Evolutionary conservation across 2,329 filamentous ascomycete genomes (phyloP), one percentile per base, ranked within the genome.

Genomic region (Lasiodiplodia gonubiensis): DNA sequence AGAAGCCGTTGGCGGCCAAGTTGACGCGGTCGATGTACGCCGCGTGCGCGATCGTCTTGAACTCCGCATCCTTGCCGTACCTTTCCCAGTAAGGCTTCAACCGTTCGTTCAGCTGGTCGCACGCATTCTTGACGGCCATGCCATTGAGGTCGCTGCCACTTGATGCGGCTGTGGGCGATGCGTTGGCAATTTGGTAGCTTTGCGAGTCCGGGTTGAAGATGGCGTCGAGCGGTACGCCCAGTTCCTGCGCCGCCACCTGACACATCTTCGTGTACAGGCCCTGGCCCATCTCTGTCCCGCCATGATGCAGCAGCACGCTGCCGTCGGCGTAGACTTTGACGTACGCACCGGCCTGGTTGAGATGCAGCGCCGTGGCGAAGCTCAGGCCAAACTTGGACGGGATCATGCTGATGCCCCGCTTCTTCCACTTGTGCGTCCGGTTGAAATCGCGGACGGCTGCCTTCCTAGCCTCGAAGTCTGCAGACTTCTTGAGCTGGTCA

Each of bases 351-450:
- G 94, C 94, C 78, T 98, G 94, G 78, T 98, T 98, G 72, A 98
- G 86, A 83, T 95, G 97, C 2, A 97, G 83, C 0, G 94, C 94
- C 0, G 94, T 97, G 77, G 77, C 77, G 67, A 97, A 98, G 2
- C 93, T 97, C 73, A 98, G 97, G 72, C 94, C 94, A 73, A 98
- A 98, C 75, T 98, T 98, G 53, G 94, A 97, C 0, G 94, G 95
- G 57, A 98, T 89, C 11, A 98, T 80, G 7, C 93, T 89, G 66
- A 92, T 82, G 0, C 94, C 94, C 64, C 94, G 89, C 83, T 97
- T 97, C 75, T 92, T 93, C 94, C 94, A 98, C 76, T 92, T 94
- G 80, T 94, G 91, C 42, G 84, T 84, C 27, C 84, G 81, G 79
- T 99, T 99, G 83, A 97, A 98, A 51, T 89, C 85, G 8, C 86